Base-by-base conservation (phyloP, 192 early-diverging fungal genomes). In the Coemansia sp. region DNA sequence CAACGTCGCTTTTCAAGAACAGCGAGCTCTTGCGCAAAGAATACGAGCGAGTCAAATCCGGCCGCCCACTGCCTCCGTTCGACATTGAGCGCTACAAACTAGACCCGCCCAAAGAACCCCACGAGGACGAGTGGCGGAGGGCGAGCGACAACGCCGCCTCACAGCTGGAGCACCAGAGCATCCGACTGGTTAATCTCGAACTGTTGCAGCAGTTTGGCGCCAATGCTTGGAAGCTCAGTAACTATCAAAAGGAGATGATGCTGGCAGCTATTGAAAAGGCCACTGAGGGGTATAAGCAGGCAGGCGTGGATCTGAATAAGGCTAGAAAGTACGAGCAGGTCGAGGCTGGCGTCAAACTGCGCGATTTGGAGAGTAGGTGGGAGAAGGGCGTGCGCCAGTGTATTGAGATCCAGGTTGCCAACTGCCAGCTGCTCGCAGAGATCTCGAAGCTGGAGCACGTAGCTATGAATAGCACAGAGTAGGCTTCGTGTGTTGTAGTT, bases 121-220 rank as follows among this genome's bases (percentile, higher is more conserved):
- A 24, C n/a, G 14, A 37, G 2, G 70, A 73, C 9, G 64, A 38
- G 21, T 82, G 79, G 79, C 42, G 31, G 35, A 18, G 13, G 26
- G 74, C 74, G 2, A 67, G 70, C 14, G 66, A 73, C 33, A 82
- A 82, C 13, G 79, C 79, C 3, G 74, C 74, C 5, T 59, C 79
- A 7, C 79, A 82, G 65, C 67, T 82, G 37, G 79, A 82, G 61
- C 79, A 82, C 67, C 79, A 82, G 40, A 35, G 14, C 13, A 73
- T 70, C 16, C 62, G 79, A 16, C 35, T 70, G 20, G 67, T 70
- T n/a, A 82, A 82, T 40, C 55, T 82, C 0, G 79, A 82, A 65
- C 59, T 82, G 21, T 55, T 82, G 65, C 74, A 82, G 62, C 62
- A 73, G 37, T 82, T 76, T 70, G 79, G 79, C 23, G 70, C 74